Evolutionary conservation across 176 grass and related monocot genomes (phyloP).

Genomic region (Coix lacrymajobi): DNA sequence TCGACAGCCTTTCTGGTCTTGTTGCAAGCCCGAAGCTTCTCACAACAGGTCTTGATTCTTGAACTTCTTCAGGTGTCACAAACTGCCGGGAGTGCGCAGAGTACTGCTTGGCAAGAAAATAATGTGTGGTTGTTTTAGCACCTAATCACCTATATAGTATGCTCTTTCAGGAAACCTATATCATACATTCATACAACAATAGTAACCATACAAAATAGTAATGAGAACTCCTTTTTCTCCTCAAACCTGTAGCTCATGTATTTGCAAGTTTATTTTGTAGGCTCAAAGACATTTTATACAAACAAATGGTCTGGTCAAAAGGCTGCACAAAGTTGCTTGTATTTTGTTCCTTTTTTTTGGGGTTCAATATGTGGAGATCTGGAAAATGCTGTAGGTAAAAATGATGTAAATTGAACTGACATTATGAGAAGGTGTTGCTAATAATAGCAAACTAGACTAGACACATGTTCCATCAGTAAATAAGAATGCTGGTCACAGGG

Average conservation of each 20-base stretch:
- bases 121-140: not conserved
- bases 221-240: not conserved
- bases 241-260: not conserved
- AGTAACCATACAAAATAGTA: not conserved
- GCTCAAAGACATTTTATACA: not conserved
- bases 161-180: not conserved
- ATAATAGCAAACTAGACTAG: not conserved
- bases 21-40: too few species aligned
- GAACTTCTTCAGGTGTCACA: too few species aligned
- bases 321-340: too few species aligned
- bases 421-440: not conserved
- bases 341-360: too few species aligned
- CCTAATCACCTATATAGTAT: not conserved
- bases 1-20: too few species aligned
- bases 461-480: slow-evolving; percentile 6
- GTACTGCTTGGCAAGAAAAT: not conserved
- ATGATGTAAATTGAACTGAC: not conserved
- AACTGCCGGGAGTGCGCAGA: not conserved
- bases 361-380: too few species aligned
- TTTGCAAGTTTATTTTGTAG: slow-evolving; percentile 21
- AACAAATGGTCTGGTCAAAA: too few species aligned
- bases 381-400: not conserved
- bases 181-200: not conserved
- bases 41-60: too few species aligned
- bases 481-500: not conserved